A percentile compares a stretch with the other conserved stretches of the same genome.
phyloP scores from a whole-genome alignment of 306 rosid species.

The Herpetospermum pedunculosum region DNA sequence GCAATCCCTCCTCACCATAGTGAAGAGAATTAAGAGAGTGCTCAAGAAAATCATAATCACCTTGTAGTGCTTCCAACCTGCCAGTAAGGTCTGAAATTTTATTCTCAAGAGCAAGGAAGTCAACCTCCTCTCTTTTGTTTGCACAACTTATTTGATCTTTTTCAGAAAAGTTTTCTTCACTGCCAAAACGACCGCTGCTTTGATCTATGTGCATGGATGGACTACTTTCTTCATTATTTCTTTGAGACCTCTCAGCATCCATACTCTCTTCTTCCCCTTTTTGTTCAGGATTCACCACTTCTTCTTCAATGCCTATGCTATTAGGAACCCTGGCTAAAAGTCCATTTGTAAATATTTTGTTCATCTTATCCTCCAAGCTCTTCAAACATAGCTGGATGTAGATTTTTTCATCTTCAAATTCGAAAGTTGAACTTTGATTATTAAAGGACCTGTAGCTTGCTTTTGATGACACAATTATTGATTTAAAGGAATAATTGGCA shows the following conservation, averaged over 20 bases:
- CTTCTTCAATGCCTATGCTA: slow-evolving; percentile 20
- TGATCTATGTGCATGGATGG: slow-evolving; percentile 13
- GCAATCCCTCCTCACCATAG: slow-evolving; percentile 46
- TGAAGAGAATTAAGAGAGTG: slow-evolving; percentile 46
- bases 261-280: slow-evolving; percentile 25
- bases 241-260: slow-evolving; percentile 18
- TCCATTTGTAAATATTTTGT: slow-evolving; percentile 17
- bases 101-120: slow-evolving; percentile 38
- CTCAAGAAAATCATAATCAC: slow-evolving; percentile 58
- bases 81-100: slow-evolving; percentile 64
- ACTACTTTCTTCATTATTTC: slow-evolving; percentile 29
- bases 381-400: slow-evolving; percentile 47
- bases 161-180: slow-evolving; percentile 15
- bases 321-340: slow-evolving; percentile 13
- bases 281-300: slow-evolving; percentile 16
- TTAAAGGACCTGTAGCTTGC: slow-evolving; percentile 18
- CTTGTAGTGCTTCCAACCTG: slow-evolving; percentile 68
- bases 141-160: slow-evolving; percentile 11
- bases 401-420: slow-evolving; percentile 55
- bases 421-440: slow-evolving; percentile 25
- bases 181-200: slow-evolving; percentile 16
- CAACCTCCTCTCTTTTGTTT: slow-evolving; percentile 17
- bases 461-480: slow-evolving; percentile 18
- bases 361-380: slow-evolving; percentile 51
- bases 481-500: slow-evolving; percentile 11